Conservation (phyloP, 2,329 filamentous ascomycete species). For the Tolypocladium inflatum region DNA sequence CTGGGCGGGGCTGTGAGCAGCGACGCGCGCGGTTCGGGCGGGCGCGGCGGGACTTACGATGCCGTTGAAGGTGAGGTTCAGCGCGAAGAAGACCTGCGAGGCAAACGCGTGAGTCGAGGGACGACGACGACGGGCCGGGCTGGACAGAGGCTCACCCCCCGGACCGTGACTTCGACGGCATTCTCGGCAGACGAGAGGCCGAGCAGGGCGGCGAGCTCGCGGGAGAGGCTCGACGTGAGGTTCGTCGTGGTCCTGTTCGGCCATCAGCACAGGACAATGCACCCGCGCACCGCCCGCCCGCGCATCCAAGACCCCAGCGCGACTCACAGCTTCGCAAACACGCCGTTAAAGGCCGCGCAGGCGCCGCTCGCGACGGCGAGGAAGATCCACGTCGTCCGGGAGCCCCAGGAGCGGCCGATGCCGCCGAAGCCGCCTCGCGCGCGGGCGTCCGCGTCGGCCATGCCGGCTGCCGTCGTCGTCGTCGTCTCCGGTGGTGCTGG, state of each 20-base stretch:
- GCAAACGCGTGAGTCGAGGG: not conserved
- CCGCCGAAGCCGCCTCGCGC: not conserved
- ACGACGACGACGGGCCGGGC: not conserved
- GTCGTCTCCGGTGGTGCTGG: not conserved
- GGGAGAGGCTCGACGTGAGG: conserved; percentile 39
- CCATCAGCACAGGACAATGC: not conserved
- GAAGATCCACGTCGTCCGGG: conserved; percentile 48
- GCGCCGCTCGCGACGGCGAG: conserved; percentile 65
- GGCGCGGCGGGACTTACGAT: conserved; percentile 35
- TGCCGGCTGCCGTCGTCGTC: not conserved
- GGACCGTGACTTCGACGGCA: conserved; percentile 37
- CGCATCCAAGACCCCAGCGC: not conserved
- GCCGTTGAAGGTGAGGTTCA: conserved; percentile 68
- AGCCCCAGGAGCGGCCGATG: conserved; percentile 17
- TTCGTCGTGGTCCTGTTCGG: conserved; percentile 42
- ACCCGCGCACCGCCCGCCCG: not conserved
- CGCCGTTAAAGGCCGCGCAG: conserved; percentile 73
- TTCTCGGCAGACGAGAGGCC: conserved; percentile 30
- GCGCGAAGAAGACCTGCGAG: conserved; percentile 57
- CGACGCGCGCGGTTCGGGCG: not conserved
- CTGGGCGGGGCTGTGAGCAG: conserved; percentile 15
- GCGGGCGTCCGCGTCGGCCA: conserved; percentile 4
- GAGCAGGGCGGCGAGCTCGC: conserved; percentile 31
- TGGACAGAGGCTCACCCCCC: conserved; percentile 31
- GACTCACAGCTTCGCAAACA: conserved; percentile 72